A percentile compares a stretch with the other conserved stretches of the same genome.
Conservation (phyloP, 768 basidiomycete species). For the Boletus eberwhitei region DNA sequence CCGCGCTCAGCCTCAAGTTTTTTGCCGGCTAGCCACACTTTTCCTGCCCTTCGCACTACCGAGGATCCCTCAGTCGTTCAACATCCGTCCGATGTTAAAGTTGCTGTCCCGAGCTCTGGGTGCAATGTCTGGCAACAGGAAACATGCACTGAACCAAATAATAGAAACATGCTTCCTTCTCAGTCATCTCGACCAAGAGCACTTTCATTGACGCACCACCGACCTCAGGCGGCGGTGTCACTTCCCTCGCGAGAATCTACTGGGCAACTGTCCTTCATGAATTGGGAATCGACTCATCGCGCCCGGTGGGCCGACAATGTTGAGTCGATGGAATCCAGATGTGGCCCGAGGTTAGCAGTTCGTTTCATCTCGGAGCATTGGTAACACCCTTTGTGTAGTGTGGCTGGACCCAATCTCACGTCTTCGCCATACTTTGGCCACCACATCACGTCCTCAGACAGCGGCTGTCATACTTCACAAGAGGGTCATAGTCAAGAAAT, state of each 20-base stretch:
- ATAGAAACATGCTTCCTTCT: conserved; percentile 2
- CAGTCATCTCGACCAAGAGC: conserved; percentile 28
- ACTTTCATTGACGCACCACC: conserved; percentile 27
- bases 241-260: conserved; percentile 29
- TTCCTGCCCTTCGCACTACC: conserved; percentile 6
- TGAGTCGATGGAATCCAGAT: conserved; percentile 12
- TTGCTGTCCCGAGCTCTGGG: not conserved
- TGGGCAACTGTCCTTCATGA: conserved; percentile 25
- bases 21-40: conserved; percentile 17
- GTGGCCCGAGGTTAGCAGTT: conserved; percentile 14
- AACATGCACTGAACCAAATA: not conserved
- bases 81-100: not conserved
- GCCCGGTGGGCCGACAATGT: conserved; percentile 19
- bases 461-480: conserved; percentile 8
- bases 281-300: conserved; percentile 25
- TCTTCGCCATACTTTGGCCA: conserved; percentile 13
- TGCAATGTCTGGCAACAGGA: conserved; percentile 18
- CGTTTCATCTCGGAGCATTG: not conserved
- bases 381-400: conserved; percentile 14
- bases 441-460: conserved; percentile 18
- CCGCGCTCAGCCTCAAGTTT: conserved; percentile 15
- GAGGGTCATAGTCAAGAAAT: conserved; percentile 37
- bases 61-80: not conserved
- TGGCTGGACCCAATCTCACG: conserved; percentile 3
- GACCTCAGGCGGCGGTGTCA: conserved; percentile 14